A percentile compares a stretch with the other conserved stretches of the same genome.
Conservation (phyloP, 2,329 filamentous ascomycete species). For the Colletotrichum eleusines region DNA sequence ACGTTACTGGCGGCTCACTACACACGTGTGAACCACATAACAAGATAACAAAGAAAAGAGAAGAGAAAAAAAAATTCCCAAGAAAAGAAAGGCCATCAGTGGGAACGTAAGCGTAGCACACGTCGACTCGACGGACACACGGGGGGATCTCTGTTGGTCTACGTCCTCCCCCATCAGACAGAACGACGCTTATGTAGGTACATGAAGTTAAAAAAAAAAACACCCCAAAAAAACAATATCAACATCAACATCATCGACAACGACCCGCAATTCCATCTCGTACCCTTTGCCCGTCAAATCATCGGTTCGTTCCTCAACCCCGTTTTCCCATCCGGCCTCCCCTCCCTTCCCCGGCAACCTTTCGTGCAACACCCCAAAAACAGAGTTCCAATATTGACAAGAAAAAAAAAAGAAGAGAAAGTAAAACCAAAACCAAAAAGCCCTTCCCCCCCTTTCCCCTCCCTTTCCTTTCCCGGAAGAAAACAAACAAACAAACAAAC, state of each 20-base stretch:
- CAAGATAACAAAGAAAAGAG: no score
- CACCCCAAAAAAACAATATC: no score
- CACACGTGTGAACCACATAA: neutral
- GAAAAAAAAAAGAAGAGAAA: neutral
- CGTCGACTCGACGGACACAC: neutral
- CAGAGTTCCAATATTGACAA: neutral
- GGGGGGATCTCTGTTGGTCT: neutral
- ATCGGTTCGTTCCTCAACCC: neutral
- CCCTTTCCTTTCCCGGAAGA: neutral
- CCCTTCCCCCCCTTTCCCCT: no score
- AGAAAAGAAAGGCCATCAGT: neutral
- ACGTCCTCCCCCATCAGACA: neutral
- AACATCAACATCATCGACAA: no score
- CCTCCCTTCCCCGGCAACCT: no score
- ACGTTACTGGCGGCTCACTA: neutral
- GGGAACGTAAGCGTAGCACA: neutral
- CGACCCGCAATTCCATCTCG: neutral
- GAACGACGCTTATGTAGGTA: neutral
- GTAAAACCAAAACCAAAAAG: no score
- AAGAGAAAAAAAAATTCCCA: neutral
- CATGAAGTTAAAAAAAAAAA: no score
- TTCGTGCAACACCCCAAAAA: conserved; percentile 1
- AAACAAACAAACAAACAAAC: neutral
- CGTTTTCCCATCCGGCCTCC: neutral
- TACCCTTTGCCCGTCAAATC: neutral